Conservation (phyloP, 352 stramenopile genomes). For the Pythium diclinum region DNA sequence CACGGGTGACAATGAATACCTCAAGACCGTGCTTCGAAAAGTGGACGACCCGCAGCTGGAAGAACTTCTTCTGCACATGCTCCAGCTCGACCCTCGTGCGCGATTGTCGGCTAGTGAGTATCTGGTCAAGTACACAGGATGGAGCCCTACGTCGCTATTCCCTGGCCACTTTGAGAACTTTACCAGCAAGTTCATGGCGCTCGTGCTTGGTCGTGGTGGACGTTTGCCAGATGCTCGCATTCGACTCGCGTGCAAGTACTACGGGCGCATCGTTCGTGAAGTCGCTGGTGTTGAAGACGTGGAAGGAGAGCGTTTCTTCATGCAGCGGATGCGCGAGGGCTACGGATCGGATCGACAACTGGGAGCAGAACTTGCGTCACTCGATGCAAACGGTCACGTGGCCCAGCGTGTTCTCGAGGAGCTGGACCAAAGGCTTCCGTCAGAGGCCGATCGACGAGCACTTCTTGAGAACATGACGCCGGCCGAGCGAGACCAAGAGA, state of each 20-base stretch:
- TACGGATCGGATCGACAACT: constrained; percentile 72
- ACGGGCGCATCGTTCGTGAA: constrained; percentile 87
- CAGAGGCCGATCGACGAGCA: constrained; percentile 8
- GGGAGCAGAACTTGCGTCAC: constrained; percentile 38
- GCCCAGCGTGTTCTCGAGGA: constrained; percentile 76
- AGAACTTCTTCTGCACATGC: constrained; percentile 92
- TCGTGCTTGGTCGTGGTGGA: constrained; percentile 74
- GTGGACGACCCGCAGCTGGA: constrained; percentile 89
- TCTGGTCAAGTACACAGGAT: constrained; percentile 76
- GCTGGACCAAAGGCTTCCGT: constrained; percentile 29
- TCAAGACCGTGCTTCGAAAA: constrained; percentile 89
- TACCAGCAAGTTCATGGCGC: constrained; percentile 86
- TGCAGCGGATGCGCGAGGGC: constrained; percentile 75
- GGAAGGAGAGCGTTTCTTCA: constrained; percentile 90
- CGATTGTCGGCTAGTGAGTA: constrained; percentile 88
- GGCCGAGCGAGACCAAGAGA: constrained; percentile 28
- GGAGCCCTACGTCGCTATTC: constrained; percentile 50
- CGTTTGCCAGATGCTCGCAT: constrained; percentile 92
- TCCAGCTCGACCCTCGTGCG: constrained; percentile 88
- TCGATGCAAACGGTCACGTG: constrained; percentile 50
- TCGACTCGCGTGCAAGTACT: constrained; percentile 91
- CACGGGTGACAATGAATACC: constrained; percentile 62
- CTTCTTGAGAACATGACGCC: constrained; percentile 14
- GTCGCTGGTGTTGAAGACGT: constrained; percentile 90
- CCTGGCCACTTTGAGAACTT: constrained; percentile 88